phyloP scores from a whole-genome alignment of 2,329 filamentous ascomycete species.

The Hypoxylon sp. region DNA sequence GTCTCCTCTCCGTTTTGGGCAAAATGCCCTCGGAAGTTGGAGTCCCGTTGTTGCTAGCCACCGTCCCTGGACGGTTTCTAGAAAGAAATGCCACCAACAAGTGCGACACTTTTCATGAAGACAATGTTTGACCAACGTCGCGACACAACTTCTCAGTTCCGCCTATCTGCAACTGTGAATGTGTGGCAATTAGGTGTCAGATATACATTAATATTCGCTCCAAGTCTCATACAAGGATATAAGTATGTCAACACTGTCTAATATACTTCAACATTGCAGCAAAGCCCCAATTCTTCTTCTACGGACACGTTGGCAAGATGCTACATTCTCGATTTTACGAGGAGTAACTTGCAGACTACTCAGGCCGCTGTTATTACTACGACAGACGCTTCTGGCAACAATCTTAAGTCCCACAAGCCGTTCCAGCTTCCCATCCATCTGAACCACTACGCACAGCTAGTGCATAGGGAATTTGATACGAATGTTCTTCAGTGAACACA shows the following conservation, averaged over 20 bases:
- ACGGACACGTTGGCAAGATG: constrained; percentile 1
- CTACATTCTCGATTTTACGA: neutral
- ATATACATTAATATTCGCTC: constrained; percentile 3
- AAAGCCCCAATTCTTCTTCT: neutral
- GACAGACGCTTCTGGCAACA: constrained; percentile 1
- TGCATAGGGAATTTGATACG: neutral
- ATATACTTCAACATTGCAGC: neutral
- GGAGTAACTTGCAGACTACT: neutral
- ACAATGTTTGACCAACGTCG: constrained; percentile 2
- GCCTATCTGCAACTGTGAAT: neutral
- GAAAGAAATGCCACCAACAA: constrained; percentile 15
- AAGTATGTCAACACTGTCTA: constrained; percentile 23
- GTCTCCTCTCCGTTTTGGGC: constrained; percentile 21
- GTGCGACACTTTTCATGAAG: constrained; percentile 16
- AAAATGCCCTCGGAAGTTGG: constrained; percentile 20
- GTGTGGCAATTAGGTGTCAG: constrained; percentile 4
- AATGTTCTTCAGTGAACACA: neutral
- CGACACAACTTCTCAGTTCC: neutral
- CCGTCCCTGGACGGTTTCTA: constrained; percentile 3
- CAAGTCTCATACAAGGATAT: constrained; percentile 12
- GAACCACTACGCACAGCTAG: neutral
- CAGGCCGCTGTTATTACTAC: neutral
- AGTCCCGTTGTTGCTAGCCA: constrained; percentile 10
- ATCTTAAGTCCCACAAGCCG: neutral
- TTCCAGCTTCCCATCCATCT: neutral